A percentile compares a stretch with the other conserved stretches of the same genome.
phyloP scores from a whole-genome alignment of 371 early-diverging fungal species.

The Actinomortierella ambigua region DNA sequence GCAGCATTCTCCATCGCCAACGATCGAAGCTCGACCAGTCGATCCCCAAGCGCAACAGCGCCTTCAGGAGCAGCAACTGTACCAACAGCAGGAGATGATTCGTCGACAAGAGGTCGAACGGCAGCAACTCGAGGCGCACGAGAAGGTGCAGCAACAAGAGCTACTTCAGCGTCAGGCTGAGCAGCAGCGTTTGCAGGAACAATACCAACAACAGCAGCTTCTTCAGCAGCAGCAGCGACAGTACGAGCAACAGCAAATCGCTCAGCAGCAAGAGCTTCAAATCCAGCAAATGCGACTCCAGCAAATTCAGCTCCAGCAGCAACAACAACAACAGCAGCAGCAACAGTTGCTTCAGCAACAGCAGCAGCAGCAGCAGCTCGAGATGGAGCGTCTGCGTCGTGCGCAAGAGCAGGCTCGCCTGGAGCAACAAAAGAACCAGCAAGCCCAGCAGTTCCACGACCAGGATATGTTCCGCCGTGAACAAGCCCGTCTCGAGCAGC shows the following conservation, averaged over 20 bases:
- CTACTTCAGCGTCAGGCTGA: conserved; percentile 45
- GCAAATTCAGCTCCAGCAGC: conserved; percentile 10
- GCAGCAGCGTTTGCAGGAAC: conserved; percentile 36
- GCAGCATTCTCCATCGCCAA: conserved; percentile 29
- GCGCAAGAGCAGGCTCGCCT: conserved; percentile 4
- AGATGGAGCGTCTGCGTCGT: background rate
- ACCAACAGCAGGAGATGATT: conserved; percentile 8
- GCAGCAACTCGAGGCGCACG: conserved; percentile 37
- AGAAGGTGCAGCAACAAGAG: conserved; percentile 17
- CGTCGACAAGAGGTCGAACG: conserved; percentile 19
- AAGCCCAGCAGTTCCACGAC: conserved; percentile 9
- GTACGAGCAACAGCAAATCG: conserved; percentile 29
- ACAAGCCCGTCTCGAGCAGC: conserved; percentile 32
- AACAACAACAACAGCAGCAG: conserved; percentile 11
- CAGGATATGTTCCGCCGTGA: conserved; percentile 29
- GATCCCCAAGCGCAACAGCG: conserved; percentile 21
- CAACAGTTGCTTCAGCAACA: conserved; percentile 14
- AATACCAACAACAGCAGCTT: conserved; percentile 32
- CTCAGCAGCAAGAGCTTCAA: conserved; percentile 7
- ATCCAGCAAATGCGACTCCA: conserved; percentile 17
- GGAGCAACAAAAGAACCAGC: conserved; percentile 9
- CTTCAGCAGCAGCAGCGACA: conserved; percentile 32
- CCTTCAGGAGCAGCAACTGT: conserved; percentile 23
- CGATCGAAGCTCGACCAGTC: conserved; percentile 14
- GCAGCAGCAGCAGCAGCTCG: conserved; percentile 3